Evolutionary conservation across 805 yeast genomes (phyloP).

Genomic region (Kodamaea lidongshanica): DNA sequence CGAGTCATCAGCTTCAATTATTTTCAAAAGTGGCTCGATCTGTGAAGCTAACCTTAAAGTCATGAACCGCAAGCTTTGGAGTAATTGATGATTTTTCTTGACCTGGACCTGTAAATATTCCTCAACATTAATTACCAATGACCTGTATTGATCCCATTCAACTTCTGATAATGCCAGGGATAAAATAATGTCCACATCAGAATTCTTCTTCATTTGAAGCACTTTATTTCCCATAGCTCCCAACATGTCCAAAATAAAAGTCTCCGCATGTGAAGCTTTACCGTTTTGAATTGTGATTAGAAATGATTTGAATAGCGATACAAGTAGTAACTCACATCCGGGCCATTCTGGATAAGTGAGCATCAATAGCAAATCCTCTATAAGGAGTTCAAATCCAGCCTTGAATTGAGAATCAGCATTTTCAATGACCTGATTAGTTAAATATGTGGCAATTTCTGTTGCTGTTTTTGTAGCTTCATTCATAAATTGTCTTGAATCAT

Average conservation of each 20-base stretch:
- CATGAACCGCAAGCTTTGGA: conserved; percentile 12
- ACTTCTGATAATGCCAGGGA: conserved; percentile 1
- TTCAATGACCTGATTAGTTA: conserved; percentile 13
- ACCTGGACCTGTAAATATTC: conserved; percentile 13
- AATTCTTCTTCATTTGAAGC: conserved; percentile 7
- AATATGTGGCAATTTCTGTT: conserved; percentile 22
- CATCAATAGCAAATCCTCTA: conserved; percentile 51
- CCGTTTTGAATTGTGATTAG: conserved; percentile 35
- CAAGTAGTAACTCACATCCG: conserved; percentile 46
- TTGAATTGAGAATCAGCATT: conserved; percentile 25
- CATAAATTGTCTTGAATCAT: conserved; percentile 8
- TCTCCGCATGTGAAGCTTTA: conserved; percentile 38
- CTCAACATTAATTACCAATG: conserved; percentile 3
- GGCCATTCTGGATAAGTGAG: conserved; percentile 58
- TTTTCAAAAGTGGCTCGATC: conserved; percentile 4
- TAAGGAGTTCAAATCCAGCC: conserved; percentile 43
- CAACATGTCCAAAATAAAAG: conserved; percentile 51
- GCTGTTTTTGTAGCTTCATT: conserved; percentile 12
- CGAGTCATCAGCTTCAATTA: too few relatives aligned
- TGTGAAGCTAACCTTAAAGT: conserved; percentile 9
- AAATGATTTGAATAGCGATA: conserved; percentile 39
- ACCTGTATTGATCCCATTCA: background rate
- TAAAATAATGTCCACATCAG: conserved; percentile 5
- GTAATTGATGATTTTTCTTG: conserved; percentile 8
- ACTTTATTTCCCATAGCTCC: conserved; percentile 55